Conservation (phyloP, 1,284 basidiomycete species). For the Tylopilus sp. region DNA sequence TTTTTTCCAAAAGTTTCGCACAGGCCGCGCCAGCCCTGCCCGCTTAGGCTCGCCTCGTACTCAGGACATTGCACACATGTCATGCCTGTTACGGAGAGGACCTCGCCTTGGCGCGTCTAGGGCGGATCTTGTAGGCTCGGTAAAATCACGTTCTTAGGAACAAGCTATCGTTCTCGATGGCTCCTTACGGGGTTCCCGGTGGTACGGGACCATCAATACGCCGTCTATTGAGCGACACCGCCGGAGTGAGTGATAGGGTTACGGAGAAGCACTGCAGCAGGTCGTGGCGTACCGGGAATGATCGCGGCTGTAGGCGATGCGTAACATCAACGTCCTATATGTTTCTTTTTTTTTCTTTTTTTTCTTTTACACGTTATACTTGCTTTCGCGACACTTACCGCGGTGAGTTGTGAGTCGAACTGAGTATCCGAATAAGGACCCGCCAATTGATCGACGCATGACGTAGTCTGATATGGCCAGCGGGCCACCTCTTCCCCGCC, state of each 20-base stretch:
- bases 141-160: neutral
- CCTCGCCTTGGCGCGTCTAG: neutral
- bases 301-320: slow-evolving; percentile 11
- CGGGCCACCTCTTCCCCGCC: slow-evolving; percentile 14
- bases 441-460: slow-evolving; percentile 27
- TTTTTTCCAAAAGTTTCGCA: slow-evolving; percentile 11
- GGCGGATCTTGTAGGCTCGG: slow-evolving; percentile 21
- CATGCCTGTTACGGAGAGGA: slow-evolving; percentile 2
- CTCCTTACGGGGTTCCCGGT: neutral
- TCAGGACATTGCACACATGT: slow-evolving; percentile 9
- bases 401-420: neutral
- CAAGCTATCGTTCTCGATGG: neutral
- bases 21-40: slow-evolving; percentile 9
- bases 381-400: neutral
- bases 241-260: slow-evolving; percentile 15
- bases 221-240: slow-evolving; percentile 13
- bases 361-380: neutral
- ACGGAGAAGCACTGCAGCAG: slow-evolving; percentile 2
- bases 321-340: neutral
- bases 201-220: slow-evolving; percentile 5
- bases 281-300: slow-evolving; percentile 20
- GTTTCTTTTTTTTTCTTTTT: slow-evolving; percentile 2
- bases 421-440: slow-evolving; percentile 22
- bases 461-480: slow-evolving; percentile 25
- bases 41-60: slow-evolving; percentile 9